Conservation (phyloP, 768 basidiomycete genomes). For the Tylopilus balloui region DNA sequence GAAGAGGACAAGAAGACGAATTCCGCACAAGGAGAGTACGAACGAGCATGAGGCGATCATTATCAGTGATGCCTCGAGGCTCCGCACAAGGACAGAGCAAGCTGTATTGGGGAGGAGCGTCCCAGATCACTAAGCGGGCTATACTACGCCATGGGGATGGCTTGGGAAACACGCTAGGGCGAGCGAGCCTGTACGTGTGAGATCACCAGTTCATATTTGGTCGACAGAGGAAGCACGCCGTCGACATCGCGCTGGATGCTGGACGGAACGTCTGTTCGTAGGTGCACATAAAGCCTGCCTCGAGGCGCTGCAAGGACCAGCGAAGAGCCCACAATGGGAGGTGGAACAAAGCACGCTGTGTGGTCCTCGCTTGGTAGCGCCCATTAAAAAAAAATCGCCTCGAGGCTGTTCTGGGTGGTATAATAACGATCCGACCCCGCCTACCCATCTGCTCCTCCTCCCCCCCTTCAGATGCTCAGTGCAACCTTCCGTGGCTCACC, state of each 20-base stretch:
- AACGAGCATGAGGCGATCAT: conserved; percentile 22
- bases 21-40: conserved; percentile 6
- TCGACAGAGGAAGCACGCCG: conserved; percentile 8
- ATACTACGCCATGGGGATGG: background rate
- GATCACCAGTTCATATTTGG: background rate
- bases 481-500: conserved; percentile 25
- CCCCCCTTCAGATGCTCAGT: conserved; percentile 17
- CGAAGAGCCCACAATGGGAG: too few species aligned
- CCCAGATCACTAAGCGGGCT: conserved; percentile 1
- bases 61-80: conserved; percentile 31
- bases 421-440: background rate
- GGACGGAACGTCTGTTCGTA: background rate
- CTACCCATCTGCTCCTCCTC: background rate
- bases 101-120: conserved; percentile 15
- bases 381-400: background rate
- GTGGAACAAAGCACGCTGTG: too few species aligned
- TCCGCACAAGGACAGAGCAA: conserved; percentile 1
- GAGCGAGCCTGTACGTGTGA: background rate
- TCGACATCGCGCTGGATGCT: background rate
- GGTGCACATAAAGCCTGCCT: conserved; percentile 11
- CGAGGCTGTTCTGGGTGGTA: background rate
- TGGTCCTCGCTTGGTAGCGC: background rate
- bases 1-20: background rate
- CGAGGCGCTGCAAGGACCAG: conserved; percentile 6
- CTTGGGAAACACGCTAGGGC: background rate